phyloP scores from a whole-genome alignment of 2,329 filamentous ascomycete species.

The Colletotrichum sp. region DNA sequence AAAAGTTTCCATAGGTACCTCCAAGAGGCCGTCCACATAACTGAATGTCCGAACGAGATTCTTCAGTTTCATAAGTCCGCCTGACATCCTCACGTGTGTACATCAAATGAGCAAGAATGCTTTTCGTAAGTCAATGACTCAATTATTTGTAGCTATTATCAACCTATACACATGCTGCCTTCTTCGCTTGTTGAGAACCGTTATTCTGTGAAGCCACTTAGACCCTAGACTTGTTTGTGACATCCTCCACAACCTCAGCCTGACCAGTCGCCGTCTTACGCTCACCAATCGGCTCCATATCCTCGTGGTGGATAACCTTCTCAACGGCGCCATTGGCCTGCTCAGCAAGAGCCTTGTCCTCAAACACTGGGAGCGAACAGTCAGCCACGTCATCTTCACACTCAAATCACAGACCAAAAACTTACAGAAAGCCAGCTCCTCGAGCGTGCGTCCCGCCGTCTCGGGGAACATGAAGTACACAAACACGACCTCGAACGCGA shows the following conservation, averaged over 20 bases:
- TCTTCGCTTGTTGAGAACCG: neutral
- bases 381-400: neutral
- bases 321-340: slow-evolving; percentile 30
- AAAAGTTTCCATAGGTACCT: neutral
- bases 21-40: neutral
- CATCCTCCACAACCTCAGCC: slow-evolving; percentile 5
- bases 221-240: slow-evolving; percentile 5
- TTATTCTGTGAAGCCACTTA: neutral
- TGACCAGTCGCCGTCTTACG: neutral
- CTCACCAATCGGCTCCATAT: slow-evolving; percentile 7
- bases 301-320: slow-evolving; percentile 30
- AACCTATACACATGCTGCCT: neutral
- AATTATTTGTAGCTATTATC: neutral
- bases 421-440: slow-evolving; percentile 53
- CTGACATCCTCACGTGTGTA: neutral
- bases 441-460: slow-evolving; percentile 75
- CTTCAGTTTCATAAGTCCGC: neutral
- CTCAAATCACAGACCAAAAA: neutral
- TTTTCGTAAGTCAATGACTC: neutral
- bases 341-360: slow-evolving; percentile 33
- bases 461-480: slow-evolving; percentile 83
- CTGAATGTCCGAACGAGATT: neutral
- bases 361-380: slow-evolving; percentile 27
- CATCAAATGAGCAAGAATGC: neutral
- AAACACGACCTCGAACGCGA: slow-evolving; percentile 38